Conservation (phyloP, 805 yeast species). For the Dipodascus geniculatus region DNA sequence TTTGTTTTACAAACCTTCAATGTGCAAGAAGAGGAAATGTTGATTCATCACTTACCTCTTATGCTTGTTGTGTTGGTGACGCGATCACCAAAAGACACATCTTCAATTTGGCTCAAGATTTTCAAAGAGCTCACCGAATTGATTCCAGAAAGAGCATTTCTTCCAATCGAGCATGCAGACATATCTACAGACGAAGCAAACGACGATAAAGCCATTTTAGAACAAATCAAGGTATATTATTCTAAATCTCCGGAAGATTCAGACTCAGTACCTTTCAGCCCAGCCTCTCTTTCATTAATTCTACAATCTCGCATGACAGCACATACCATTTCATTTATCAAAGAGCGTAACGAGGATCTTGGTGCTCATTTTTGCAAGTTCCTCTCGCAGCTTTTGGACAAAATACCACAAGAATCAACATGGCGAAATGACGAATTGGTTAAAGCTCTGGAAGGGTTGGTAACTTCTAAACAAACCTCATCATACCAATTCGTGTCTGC, state of each 20-base stretch:
- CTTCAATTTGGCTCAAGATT: slow-evolving; percentile 29
- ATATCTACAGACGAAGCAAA: slow-evolving; percentile 10
- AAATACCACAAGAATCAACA: slow-evolving; percentile 32
- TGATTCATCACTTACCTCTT: slow-evolving; percentile 62
- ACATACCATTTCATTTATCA: slow-evolving; percentile 6
- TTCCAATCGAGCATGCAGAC: slow-evolving; percentile 38
- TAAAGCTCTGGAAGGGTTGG: slow-evolving; percentile 14
- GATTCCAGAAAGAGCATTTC: slow-evolving; percentile 53
- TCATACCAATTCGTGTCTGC: slow-evolving; percentile 18
- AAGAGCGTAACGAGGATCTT: background rate
- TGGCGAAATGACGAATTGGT: slow-evolving; percentile 29
- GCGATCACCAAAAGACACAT: background rate
- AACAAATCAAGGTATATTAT: slow-evolving; percentile 28
- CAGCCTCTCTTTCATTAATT: slow-evolving; percentile 9
- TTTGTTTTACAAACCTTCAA: slow-evolving; percentile 58
- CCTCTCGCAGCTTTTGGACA: slow-evolving; percentile 27
- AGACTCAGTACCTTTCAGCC: slow-evolving; percentile 10
- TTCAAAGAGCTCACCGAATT: slow-evolving; percentile 35
- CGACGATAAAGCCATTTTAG: slow-evolving; percentile 16
- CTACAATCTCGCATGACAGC: slow-evolving; percentile 3
- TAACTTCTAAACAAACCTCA: background rate
- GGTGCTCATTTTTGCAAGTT: slow-evolving; percentile 5
- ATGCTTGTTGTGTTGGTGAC: slow-evolving; percentile 35
- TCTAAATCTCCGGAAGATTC: slow-evolving; percentile 6
- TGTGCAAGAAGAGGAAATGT: slow-evolving; percentile 80